These are phyloP conservation scores for Populus tremula DNA, from an alignment of 345 rosid species.

Conservation along the genomic window DNA sequence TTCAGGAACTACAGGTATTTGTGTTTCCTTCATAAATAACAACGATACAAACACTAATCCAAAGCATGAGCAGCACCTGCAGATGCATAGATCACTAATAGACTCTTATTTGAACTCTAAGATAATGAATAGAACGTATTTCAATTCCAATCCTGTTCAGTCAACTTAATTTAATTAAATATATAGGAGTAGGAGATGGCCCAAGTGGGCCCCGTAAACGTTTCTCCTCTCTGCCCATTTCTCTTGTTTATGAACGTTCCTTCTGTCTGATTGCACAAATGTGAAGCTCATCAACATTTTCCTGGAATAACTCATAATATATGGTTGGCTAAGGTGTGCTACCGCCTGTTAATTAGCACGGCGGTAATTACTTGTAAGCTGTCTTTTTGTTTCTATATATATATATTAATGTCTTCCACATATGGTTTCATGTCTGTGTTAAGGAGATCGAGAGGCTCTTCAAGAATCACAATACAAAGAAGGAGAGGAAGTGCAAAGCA, in stretches of 20 bases:
- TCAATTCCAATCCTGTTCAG: conserved; percentile 20
- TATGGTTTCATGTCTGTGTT: conserved; percentile 1
- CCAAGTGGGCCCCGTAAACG: conserved; percentile 24
- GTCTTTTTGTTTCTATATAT: neutral
- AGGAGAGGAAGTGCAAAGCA: conserved; percentile 37
- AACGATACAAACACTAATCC: neutral
- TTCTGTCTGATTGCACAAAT: conserved; percentile 10
- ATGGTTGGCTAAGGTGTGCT: neutral
- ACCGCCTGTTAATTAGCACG: too few species aligned
- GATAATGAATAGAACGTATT: neutral
- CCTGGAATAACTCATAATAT: neutral
- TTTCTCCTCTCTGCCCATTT: conserved; percentile 7
- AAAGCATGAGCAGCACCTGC: neutral
- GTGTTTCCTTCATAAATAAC: neutral
- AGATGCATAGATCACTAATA: neutral
- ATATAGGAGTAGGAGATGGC: conserved; percentile 7
- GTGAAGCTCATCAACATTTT: neutral
- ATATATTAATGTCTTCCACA: neutral
- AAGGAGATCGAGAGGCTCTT: conserved; percentile 34
- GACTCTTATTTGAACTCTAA: neutral
- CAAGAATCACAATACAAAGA: conserved; percentile 52
- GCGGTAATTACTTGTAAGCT: neutral
- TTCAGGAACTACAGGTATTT: conserved; percentile 49
- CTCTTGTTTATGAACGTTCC: conserved; percentile 2
- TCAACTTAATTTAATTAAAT: conserved; percentile 18